Conservation (phyloP, 768 basidiomycete species). For the Auricularia cornea region DNA sequence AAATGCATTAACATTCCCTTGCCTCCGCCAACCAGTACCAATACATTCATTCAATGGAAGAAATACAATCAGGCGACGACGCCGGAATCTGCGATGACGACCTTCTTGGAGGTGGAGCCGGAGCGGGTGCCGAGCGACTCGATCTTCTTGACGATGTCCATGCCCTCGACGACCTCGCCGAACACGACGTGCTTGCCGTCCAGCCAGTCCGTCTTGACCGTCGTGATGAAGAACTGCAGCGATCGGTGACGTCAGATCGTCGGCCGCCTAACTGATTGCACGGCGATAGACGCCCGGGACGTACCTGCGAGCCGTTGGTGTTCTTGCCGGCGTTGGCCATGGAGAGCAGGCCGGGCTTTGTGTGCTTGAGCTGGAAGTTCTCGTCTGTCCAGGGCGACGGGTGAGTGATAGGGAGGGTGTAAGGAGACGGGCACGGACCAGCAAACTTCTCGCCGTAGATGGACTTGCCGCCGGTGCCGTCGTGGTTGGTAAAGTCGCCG, state of each 20-base stretch:
- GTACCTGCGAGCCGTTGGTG: constrained; percentile 42
- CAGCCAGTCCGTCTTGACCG: constrained; percentile 29
- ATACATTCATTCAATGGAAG: too few species aligned
- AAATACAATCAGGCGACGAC: constrained; percentile 3
- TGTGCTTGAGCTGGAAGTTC: constrained; percentile 29
- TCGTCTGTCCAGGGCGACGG: constrained; percentile 22
- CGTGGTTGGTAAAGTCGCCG: constrained; percentile 29
- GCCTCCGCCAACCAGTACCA: too few species aligned
- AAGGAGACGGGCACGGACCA: constrained; percentile 17
- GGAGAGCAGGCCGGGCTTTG: constrained; percentile 35
- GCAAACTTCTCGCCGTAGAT: constrained; percentile 29
- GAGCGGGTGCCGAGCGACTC: constrained; percentile 23
- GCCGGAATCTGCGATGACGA: constrained; percentile 20
- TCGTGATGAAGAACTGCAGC: constrained; percentile 35
- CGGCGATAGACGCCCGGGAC: constrained; percentile 2
- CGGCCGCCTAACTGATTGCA: not conserved
- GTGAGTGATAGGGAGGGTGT: too few species aligned
- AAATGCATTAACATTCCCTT: too few species aligned
- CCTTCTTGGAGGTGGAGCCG: constrained; percentile 18
- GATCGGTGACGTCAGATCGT: not conserved
- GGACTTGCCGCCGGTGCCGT: constrained; percentile 31
- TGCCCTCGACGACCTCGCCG: constrained; percentile 34
- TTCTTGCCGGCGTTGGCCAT: constrained; percentile 45
- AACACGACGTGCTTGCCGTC: constrained; percentile 38
- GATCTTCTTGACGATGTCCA: constrained; percentile 30